Conservation (phyloP, 2,329 filamentous ascomycete species). For the Lachnellula occidentalis region DNA sequence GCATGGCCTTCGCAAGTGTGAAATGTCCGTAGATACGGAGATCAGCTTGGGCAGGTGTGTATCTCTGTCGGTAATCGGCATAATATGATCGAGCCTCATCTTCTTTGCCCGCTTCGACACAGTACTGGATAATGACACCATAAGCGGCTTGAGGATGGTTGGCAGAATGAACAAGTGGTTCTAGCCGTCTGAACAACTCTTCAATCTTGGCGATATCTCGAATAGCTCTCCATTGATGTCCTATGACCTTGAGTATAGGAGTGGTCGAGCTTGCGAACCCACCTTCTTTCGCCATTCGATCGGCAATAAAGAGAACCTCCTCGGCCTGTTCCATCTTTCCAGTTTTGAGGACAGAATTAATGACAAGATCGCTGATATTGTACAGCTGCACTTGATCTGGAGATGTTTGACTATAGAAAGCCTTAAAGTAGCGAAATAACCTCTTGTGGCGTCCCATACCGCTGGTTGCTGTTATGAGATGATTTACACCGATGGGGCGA, state of each 20-base stretch:
- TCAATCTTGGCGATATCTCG: conserved; percentile 20
- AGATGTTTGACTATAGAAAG: conserved; percentile 14
- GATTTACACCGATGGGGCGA: conserved; percentile 2
- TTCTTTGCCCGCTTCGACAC: conserved; percentile 26
- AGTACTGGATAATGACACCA: conserved; percentile 28
- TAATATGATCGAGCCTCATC: conserved; percentile 21
- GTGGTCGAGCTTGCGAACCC: conserved; percentile 19
- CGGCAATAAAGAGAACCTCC: conserved; percentile 17
- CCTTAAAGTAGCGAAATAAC: conserved; percentile 15
- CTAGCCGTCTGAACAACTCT: conserved; percentile 24
- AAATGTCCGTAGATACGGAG: conserved; percentile 28
- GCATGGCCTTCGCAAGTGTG: conserved; percentile 28
- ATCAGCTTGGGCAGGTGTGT: conserved; percentile 8
- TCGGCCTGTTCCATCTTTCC: conserved; percentile 18
- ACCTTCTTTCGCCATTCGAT: conserved; percentile 17
- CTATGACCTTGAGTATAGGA: conserved; percentile 24
- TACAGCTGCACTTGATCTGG: conserved; percentile 19
- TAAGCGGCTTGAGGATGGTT: conserved; percentile 24
- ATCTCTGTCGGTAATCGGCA: conserved; percentile 7
- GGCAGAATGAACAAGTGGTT: conserved; percentile 9
- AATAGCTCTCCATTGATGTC: conserved; percentile 23
- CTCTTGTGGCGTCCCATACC: conserved; percentile 15
- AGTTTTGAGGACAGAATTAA: conserved; percentile 20
- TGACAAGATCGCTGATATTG: conserved; percentile 12
- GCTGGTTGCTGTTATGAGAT: conserved; percentile 22